Percentiles rank a stretch among this genome's conserved stretches.
These are phyloP conservation scores for Sporothrix pallida DNA, from an alignment of 2,329 filamentous ascomycete species.

Conservation along the genomic window DNA sequence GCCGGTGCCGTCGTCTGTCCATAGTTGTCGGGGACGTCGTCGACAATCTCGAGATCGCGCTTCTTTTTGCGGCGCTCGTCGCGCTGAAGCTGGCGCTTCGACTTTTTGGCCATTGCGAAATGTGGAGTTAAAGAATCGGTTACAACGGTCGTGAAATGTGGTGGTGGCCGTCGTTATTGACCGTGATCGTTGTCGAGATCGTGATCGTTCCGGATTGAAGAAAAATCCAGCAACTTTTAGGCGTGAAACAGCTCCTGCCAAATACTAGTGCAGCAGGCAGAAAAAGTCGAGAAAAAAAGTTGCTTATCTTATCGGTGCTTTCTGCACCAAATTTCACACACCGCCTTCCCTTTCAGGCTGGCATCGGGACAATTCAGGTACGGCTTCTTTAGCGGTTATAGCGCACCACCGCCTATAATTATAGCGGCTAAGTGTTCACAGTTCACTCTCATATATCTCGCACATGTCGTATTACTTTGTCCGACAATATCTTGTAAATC, in stretches of 20 bases:
- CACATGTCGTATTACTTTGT: not conserved
- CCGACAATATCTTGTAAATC: not conserved
- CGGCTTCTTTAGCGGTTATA: not conserved
- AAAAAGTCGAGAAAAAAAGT: conserved; percentile 34
- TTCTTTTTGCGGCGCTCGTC: conserved; percentile 49
- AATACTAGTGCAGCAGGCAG: conserved; percentile 7
- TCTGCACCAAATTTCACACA: not conserved
- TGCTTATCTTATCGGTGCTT: conserved; percentile 33
- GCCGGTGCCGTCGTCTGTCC: not conserved
- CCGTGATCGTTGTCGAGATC: not conserved
- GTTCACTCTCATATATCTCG: not conserved
- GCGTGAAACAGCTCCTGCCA: not conserved
- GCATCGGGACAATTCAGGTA: not conserved
- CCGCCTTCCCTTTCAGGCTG: conserved; percentile 23
- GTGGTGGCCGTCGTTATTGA: not conserved
- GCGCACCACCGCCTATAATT: not conserved
- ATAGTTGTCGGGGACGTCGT: conserved; percentile 40
- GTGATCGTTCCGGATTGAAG: no score
- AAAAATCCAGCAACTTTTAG: conserved; percentile 4
- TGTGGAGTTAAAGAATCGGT: not conserved
- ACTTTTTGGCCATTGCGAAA: conserved; percentile 45
- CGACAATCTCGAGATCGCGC: conserved; percentile 41
- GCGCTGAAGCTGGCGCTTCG: conserved; percentile 47
- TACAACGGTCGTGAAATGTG: not conserved
- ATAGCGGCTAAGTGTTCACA: no score